phyloP scores from a whole-genome alignment of 768 basidiomycete species.

The Suillus alpinus region DNA sequence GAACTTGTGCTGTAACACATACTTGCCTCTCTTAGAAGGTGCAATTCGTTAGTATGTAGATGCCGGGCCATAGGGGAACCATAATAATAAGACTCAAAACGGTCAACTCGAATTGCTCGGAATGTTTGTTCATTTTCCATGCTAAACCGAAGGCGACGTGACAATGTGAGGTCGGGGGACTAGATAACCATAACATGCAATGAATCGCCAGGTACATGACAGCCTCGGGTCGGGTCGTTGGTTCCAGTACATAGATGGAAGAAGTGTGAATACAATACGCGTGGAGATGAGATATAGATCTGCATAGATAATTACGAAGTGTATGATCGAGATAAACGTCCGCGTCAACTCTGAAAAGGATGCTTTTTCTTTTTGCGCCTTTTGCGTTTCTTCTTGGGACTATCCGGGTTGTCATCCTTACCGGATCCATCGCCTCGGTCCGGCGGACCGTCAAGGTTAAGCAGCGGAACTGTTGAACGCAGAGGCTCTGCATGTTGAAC shows the following conservation, averaged over 20 bases:
- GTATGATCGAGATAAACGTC: background rate
- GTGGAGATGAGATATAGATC: background rate
- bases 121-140: background rate
- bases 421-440: conserved; percentile 18
- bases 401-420: conserved; percentile 15
- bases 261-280: background rate
- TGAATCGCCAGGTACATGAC: background rate
- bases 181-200: background rate
- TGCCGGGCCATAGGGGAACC: background rate
- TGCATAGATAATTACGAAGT: background rate
- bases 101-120: background rate
- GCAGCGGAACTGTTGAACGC: conserved; percentile 38
- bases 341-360: background rate
- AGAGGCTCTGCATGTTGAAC: conserved; percentile 18
- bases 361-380: conserved; percentile 54
- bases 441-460: conserved; percentile 56
- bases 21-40: background rate
- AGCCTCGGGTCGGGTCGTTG: background rate
- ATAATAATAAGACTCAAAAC: background rate
- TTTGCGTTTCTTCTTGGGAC: conserved; percentile 53
- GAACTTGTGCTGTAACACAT: conserved; percentile 4
- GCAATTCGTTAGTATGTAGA: background rate
- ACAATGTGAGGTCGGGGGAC: background rate
- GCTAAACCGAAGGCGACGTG: background rate
- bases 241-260: background rate